Evolutionary conservation across 495 filamentous ascomycete genomes (phyloP), one percentile per base, ranked within the genome.

Genomic region (Talaromyces stipitatus): DNA sequence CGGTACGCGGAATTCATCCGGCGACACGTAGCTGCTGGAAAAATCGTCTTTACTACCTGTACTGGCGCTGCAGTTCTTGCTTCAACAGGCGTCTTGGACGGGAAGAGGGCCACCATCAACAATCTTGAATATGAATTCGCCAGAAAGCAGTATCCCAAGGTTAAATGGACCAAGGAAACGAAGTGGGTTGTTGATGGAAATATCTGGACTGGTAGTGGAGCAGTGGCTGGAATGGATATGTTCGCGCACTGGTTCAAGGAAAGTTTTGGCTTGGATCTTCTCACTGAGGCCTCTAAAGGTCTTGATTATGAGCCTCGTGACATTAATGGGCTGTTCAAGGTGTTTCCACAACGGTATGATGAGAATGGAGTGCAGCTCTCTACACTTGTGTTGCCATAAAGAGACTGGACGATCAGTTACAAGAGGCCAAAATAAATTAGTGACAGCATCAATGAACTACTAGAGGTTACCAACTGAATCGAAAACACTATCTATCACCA

Each of bases 151-250:
- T 41, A 41, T 10, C 36, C 36, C 3, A 41, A 41, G 4, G 36
- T 41, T 2, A 41, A 41, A 41, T 41, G 36, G 36, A 41, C 36
- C 36, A 41, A 20, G 16, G 36, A 6, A 4, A 16, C 16, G 50
- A 67, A 71, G 62, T 72, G 68, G 68, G 60, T 71, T 58, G 43
- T 65, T 0, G 70, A 71, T 30, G 67, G 67, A 2, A 68, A 70
- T 36, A 54, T 72, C 23, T 72, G 70, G 70, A 72, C 70, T 12
- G 69, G 64, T 11, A 59, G 58, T 47, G 69, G 70, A 4, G 70
- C 70, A 5, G 58, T 67, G 32, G 68, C 68, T 0, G 70, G 67
- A 12, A 72, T 70, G 70, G 70, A 72, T 45, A 72, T 72, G 69
- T 55, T 72, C 33, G 60, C 69, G 0, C 55, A 69, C 38, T 72